These are phyloP conservation scores for Heliamphora exappendiculata DNA, from an alignment of 148 eudicot genomes.

Conservation along the genomic window DNA sequence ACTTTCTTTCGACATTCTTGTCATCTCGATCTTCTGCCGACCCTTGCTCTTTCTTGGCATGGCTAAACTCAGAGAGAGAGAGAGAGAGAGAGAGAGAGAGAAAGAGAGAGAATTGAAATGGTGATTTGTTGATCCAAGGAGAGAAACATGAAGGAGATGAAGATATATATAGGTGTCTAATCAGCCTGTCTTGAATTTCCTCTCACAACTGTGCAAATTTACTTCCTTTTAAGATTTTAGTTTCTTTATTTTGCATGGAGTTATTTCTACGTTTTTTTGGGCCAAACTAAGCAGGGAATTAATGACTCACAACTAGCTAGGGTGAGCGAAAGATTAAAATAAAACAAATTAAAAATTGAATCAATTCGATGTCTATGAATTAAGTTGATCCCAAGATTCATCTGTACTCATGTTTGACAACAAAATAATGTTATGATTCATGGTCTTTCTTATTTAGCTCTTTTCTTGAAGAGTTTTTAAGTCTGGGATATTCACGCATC, in stretches of 20 bases:
- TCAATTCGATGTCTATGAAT: too few species aligned
- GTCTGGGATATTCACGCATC: too few species aligned
- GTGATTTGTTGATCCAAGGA: neutral
- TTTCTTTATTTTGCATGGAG: neutral
- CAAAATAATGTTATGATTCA: too few species aligned
- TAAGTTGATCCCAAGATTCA: too few species aligned
- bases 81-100: neutral
- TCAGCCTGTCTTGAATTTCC: neutral
- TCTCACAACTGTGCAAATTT: neutral
- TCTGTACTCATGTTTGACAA: too few species aligned
- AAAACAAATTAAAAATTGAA: too few species aligned
- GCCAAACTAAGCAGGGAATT: neutral
- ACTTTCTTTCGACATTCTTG: conserved; percentile 14
- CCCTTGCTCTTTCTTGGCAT: conserved; percentile 15
- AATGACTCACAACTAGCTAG: too few species aligned
- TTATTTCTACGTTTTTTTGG: neutral
- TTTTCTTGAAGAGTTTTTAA: too few species aligned
- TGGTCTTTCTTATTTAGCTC: too few species aligned
- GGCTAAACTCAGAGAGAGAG: too few species aligned
- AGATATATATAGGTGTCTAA: neutral
- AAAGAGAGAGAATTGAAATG: neutral
- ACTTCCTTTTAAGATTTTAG: neutral
- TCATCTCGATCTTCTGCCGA: conserved; percentile 19
- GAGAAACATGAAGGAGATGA: neutral
- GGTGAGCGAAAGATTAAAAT: too few species aligned